phyloP scores from a whole-genome alignment of 192 early-diverging fungal species.

The Anaeromyces robustus region DNA sequence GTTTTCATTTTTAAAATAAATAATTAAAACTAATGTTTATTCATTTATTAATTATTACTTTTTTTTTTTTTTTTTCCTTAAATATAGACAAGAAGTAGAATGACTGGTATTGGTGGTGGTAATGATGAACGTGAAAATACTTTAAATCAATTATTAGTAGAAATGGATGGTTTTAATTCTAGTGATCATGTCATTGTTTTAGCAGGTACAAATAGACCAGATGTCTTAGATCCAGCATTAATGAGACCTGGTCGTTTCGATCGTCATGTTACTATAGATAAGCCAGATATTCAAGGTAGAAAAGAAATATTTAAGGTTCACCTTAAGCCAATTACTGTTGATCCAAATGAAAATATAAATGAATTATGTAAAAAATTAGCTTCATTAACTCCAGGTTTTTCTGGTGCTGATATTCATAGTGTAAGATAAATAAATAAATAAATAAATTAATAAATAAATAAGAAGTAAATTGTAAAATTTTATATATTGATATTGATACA shows the following conservation, averaged over 20 bases:
- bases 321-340: slow-evolving; percentile 77
- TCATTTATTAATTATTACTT: too few species aligned
- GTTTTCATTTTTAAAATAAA: too few species aligned
- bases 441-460: too few species aligned
- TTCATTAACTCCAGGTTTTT: slow-evolving; percentile 93
- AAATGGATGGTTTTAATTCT: slow-evolving; percentile 96
- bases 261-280: slow-evolving; percentile 92
- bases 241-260: slow-evolving; percentile 97
- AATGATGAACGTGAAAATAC: slow-evolving; percentile 98
- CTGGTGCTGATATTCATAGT: slow-evolving; percentile 80
- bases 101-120: slow-evolving; percentile 63
- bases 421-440: background rate
- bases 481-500: too few species aligned
- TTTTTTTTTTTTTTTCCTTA: too few species aligned
- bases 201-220: slow-evolving; percentile 94
- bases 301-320: slow-evolving; percentile 95
- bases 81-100: slow-evolving; percentile 75
- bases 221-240: slow-evolving; percentile 89
- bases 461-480: too few species aligned
- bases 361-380: slow-evolving; percentile 71
- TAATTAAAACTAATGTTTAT: too few species aligned
- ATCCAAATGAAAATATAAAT: slow-evolving; percentile 50
- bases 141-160: slow-evolving; percentile 92
- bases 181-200: slow-evolving; percentile 84
- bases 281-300: slow-evolving; percentile 91